Base-by-base conservation (phyloP, 768 basidiomycete genomes). In the Clavulina sp. region DNA sequence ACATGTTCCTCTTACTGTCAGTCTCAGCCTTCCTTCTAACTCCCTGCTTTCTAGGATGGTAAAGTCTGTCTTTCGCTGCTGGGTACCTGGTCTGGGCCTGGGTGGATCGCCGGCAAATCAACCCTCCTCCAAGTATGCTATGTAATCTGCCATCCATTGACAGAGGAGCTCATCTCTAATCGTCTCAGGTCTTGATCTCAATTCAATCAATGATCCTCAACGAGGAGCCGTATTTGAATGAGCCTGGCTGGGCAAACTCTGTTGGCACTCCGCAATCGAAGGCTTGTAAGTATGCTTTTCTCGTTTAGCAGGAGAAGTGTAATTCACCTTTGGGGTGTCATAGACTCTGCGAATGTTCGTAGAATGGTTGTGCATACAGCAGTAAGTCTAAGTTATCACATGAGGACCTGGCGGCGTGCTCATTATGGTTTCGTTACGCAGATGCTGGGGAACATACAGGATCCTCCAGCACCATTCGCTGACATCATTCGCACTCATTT, bases 181-280 rank as follows among this genome's bases (percentile, higher is more conserved):
- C 47, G 50, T 54, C 50, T 57, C 21, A 76, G 74, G 79, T 92
- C 33, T 71, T 96, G 38, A 84, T 95, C 34, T 92, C 89, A 16
- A 92, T 96, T 30, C 92, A 95, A 68, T 88, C 86, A 16, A 88
- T 96, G 85, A 93, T 95, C 57, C 69, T 95, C 24, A 91, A 84
- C 56, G 92, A 93, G 19, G 91, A 89, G 59, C 86, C 92, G 5
- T 93, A 91, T 62, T 64, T 89, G 54, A 93, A 93, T 57, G 91
- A 96, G 63, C 91, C 91, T 19, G 88, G 83, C 24, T 86, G 84
- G 84, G 80, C 84, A 21, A 66, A 66, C 38, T 73, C 75, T 52
- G 76, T 72, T 16, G 87, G 87, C 26, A 82, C 79, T 24, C 73
- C 83, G 2, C 73, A 77, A 57, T 89, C 87, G 30, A 71, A 70